phyloP scores from a whole-genome alignment of 2,329 filamentous ascomycete species.

The Beauveria brongniartii region DNA sequence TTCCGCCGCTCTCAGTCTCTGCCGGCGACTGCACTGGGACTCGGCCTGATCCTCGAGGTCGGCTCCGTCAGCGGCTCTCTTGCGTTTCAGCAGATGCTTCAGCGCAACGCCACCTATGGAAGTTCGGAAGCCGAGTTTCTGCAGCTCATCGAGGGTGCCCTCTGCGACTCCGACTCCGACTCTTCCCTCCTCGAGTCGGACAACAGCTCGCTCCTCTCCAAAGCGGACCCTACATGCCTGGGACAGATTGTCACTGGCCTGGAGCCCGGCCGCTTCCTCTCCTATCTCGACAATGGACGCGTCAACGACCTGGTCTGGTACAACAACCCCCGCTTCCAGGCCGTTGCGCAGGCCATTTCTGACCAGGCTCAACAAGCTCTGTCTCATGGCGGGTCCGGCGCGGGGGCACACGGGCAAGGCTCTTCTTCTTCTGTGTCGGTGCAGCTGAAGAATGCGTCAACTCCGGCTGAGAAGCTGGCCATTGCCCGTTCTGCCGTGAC shows the following conservation, averaged over 20 bases:
- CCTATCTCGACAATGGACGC: background rate
- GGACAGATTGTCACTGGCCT: background rate
- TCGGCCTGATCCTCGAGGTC: conserved; percentile 18
- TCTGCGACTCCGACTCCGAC: background rate
- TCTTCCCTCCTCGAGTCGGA: background rate
- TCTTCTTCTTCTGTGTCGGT: background rate
- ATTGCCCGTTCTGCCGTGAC: background rate
- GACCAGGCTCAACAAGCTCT: background rate
- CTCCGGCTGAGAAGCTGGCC: background rate
- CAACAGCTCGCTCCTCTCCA: background rate
- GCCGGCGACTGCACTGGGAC: conserved; percentile 17
- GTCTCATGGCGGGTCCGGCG: background rate
- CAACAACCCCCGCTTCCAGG: background rate
- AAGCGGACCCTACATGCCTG: background rate
- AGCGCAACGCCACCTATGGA: background rate
- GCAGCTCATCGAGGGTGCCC: background rate
- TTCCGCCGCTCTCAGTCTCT: conserved; percentile 18
- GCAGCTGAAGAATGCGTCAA: background rate
- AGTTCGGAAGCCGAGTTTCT: background rate
- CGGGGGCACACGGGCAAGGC: background rate
- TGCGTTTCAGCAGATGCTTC: background rate
- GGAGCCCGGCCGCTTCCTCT: background rate
- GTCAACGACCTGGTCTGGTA: background rate
- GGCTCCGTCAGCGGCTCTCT: background rate
- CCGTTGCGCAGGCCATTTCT: background rate